A percentile compares a stretch with the other conserved stretches of the same genome.
phyloP scores from a whole-genome alignment of 768 basidiomycete genomes.

The Termitomyces sp. region DNA sequence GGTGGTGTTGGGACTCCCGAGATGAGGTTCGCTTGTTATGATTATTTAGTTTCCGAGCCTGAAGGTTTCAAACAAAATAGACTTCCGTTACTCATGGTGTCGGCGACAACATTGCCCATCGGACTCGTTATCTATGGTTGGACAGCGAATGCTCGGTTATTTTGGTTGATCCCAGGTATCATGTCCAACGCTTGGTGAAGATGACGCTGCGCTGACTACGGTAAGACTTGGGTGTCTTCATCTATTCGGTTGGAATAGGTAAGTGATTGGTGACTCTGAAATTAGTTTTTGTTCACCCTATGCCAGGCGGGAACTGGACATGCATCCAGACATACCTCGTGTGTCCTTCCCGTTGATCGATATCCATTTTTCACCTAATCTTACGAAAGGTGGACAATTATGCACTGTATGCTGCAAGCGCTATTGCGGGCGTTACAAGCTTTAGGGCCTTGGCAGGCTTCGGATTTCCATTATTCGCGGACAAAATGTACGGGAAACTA shows the following conservation, averaged over 20 bases:
- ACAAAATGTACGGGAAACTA: conserved; percentile 47
- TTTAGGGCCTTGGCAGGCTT: conserved; percentile 58
- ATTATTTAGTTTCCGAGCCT: neutral
- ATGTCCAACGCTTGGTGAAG: conserved; percentile 8
- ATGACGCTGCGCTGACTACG: neutral
- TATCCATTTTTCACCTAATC: conserved; percentile 4
- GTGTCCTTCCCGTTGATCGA: conserved; percentile 22
- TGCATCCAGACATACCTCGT: conserved; percentile 58
- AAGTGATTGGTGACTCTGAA: conserved; percentile 9
- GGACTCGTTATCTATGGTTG: conserved; percentile 65
- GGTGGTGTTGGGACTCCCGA: conserved; percentile 55
- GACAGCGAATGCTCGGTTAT: conserved; percentile 44
- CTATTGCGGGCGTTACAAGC: conserved; percentile 52
- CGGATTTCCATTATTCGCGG: conserved; percentile 62
- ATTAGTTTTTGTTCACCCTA: neutral
- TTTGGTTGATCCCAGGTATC: conserved; percentile 62
- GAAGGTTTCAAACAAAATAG: conserved; percentile 6
- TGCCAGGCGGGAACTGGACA: conserved; percentile 32
- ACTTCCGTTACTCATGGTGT: conserved; percentile 39
- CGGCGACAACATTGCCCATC: conserved; percentile 50
- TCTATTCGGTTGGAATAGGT: conserved; percentile 47
- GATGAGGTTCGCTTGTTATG: conserved; percentile 29
- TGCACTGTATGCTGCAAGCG: conserved; percentile 64
- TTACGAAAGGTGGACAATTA: conserved; percentile 72
- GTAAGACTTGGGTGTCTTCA: conserved; percentile 36